These are phyloP conservation scores for Saccharomycopsis fibuligera DNA, from an alignment of 805 yeast species.

Conservation along the genomic window DNA sequence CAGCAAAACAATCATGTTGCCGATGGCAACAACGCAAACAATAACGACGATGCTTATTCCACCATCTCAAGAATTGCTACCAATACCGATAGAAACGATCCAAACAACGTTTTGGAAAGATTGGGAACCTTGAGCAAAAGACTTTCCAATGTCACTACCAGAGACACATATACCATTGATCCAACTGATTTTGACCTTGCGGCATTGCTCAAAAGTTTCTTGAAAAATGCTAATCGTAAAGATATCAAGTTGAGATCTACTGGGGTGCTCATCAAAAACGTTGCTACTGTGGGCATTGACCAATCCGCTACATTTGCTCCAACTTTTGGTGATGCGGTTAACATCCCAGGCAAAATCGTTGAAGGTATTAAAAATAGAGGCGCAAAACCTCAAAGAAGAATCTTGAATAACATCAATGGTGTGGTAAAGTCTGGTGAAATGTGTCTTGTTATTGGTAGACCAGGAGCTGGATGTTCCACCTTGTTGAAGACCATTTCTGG, in stretches of 20 bases:
- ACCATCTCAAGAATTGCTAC: constrained; percentile 12
- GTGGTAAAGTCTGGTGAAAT: constrained; percentile 44
- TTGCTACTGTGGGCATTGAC: constrained; percentile 44
- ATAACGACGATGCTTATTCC: no score
- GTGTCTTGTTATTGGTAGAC: constrained; percentile 48
- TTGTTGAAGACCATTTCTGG: constrained; percentile 42
- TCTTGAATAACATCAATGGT: constrained; percentile 38
- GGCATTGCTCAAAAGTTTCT: constrained; percentile 32
- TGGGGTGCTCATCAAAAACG: constrained; percentile 37
- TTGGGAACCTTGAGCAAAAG: constrained; percentile 12
- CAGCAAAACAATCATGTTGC: no score
- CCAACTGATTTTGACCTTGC: constrained; percentile 37
- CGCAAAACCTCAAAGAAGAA: constrained; percentile 26
- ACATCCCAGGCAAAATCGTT: constrained; percentile 14
- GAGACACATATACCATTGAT: constrained; percentile 24
- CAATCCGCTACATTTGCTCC: constrained; percentile 48
- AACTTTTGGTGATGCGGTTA: constrained; percentile 29
- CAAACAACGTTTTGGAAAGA: constrained; percentile 12
- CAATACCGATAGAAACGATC: constrained; percentile 7
- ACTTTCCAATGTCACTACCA: constrained; percentile 18
- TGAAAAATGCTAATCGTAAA: constrained; percentile 22
- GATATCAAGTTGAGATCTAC: constrained; percentile 27
- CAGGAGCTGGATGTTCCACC: constrained; percentile 63
- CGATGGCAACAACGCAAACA: no score
- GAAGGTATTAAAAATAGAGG: constrained; percentile 26